Conservation (phyloP, 306 rosid species). For the cucumber (Cucumis sativus) region DNA sequence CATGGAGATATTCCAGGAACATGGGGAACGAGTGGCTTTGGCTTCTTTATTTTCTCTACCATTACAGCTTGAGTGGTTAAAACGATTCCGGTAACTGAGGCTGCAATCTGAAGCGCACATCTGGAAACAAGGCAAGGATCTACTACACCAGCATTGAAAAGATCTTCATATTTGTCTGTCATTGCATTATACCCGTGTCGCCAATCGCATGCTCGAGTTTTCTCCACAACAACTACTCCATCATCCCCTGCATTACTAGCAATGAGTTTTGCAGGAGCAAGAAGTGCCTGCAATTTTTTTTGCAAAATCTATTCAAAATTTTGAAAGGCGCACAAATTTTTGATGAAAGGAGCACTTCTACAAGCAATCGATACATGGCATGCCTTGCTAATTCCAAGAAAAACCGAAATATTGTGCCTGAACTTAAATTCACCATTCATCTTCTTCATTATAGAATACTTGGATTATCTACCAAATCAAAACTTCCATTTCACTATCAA, state of each 20-base stretch:
- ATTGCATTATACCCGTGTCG: conserved; percentile 75
- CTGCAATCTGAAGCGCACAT: conserved; percentile 89
- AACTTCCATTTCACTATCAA: not conserved
- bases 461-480: not conserved
- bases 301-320: not conserved
- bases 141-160: conserved; percentile 59
- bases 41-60: conserved; percentile 58
- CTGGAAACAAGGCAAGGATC: conserved; percentile 89
- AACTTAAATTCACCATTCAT: not conserved
- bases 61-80: conserved; percentile 78
- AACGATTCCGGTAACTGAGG: conserved; percentile 65
- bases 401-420: not conserved
- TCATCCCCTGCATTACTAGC: conserved; percentile 79
- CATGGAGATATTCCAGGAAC: conserved; percentile 70
- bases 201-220: conserved; percentile 58
- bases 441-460: not conserved
- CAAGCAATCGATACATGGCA: not conserved
- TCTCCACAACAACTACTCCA: conserved; percentile 77
- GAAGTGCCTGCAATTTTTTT: conserved; percentile 53
- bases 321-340: not conserved
- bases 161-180: conserved; percentile 74
- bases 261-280: conserved; percentile 79
- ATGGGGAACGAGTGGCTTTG: conserved; percentile 45
- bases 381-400: not conserved
- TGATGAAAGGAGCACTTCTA: not conserved